Conservation (phyloP, 78 protist genomes). For the Dictyostelium brefeldianum region DNA sequence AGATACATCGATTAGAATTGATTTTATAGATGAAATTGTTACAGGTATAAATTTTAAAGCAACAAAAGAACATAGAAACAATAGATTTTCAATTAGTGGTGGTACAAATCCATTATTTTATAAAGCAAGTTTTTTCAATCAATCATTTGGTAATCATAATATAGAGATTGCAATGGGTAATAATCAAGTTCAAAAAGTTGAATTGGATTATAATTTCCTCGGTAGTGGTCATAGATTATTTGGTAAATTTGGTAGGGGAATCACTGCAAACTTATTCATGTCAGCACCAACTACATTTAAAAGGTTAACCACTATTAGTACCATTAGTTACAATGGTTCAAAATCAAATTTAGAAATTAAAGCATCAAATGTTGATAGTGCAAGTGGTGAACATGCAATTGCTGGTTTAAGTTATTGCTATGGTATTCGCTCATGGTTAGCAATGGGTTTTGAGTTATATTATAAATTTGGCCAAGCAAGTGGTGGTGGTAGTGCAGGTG, state of each 20-base stretch:
- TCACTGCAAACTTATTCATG: background rate
- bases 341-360: background rate
- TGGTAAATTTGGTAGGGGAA: background rate
- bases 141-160: background rate
- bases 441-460: conserved; percentile 49
- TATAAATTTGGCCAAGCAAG: conserved; percentile 20
- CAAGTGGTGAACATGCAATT: conserved; percentile 3
- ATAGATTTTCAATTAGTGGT: background rate
- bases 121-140: background rate
- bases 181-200: too few species aligned
- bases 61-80: background rate
- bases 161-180: background rate
- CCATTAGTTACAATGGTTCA: background rate
- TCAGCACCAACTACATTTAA: background rate
- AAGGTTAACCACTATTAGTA: background rate
- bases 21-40: background rate
- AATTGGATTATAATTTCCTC: too few species aligned
- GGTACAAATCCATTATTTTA: background rate
- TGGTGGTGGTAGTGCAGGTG: conserved; percentile 42
- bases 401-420: conserved; percentile 14
- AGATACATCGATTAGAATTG: conserved; percentile 21
- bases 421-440: background rate
- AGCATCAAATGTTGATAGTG: background rate
- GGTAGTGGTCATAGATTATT: too few species aligned
- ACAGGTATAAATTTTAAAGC: background rate